phyloP scores from a whole-genome alignment of 2,329 filamentous ascomycete genomes.

The Talaromyces sp. region DNA sequence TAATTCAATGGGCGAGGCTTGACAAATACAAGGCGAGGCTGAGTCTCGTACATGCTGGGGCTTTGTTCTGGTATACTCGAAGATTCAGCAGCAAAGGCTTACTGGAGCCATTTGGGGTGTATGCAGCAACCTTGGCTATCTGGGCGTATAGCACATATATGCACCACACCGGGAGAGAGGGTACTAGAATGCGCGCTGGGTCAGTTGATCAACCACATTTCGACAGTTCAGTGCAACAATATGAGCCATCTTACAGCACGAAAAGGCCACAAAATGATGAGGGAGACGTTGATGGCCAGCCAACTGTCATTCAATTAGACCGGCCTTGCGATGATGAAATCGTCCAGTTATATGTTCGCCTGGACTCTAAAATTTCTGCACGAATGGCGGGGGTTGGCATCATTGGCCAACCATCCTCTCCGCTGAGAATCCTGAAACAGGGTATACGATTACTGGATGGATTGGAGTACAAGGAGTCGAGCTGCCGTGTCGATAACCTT shows the following conservation, averaged over 20 bases:
- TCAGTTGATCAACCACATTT: neutral
- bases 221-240: neutral
- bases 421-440: neutral
- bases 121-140: neutral
- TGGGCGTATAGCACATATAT: neutral
- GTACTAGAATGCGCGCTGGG: neutral
- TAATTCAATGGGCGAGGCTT: neutral
- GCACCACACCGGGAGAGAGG: neutral
- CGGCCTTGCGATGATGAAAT: neutral
- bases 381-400: neutral
- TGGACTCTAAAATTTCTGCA: neutral
- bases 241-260: neutral
- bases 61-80: neutral
- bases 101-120: neutral
- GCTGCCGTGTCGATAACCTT: neutral
- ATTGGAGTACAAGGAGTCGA: neutral
- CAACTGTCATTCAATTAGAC: neutral
- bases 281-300: neutral
- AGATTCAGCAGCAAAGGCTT: neutral
- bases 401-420: neutral
- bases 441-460: neutral
- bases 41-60: neutral
- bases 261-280: neutral
- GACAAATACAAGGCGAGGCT: neutral
- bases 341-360: neutral